Evolutionary conservation across 1,284 basidiomycete species (phyloP), one percentile per base, ranked within the genome.

Genomic region (Cystobasidium sp.): DNA sequence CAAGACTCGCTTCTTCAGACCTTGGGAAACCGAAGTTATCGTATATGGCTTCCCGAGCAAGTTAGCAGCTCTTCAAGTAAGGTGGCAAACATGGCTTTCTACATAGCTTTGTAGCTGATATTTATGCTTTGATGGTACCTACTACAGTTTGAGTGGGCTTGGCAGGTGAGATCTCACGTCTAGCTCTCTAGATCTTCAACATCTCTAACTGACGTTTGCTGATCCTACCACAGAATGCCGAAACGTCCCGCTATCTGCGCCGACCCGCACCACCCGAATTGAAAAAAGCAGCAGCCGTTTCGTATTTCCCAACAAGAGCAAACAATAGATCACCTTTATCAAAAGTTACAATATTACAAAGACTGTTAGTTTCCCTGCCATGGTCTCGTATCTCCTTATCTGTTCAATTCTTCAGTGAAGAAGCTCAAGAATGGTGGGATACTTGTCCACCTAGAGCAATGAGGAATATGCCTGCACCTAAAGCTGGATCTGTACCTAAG

Each of bases 21-120:
- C 93, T 22, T 96, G 93, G 93, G 87, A 89, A 53, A 94, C 94
- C 91, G 90, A 92, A 75, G 88, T 93, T 87, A 89, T 94, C 67
- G 91, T 95, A 0, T 87, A 91, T 80, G 92, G 92, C 6, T 95
- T 96, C 80, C 91, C 92, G 0, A 93, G 91, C 73, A 90, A 90
- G 81, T 85, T 94, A 24, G 88, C 91, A 0, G 93, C 93, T 0
- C 84, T 94, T 3, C 76, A 82, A 61, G 78, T 79, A 56, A 64
- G 62, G 39, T 63, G 46, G 52, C 49, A 14, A 14, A 31, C 22
- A 9, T 20, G 46, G 20, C 8, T 18, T 24, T 18, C 47, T 39
- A 47, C 20, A 7, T 37, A 61, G 20, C 7, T 16, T 49, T n/a
- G 18, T 24, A 20, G n/a, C 12, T 5, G 6, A 46, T 58, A 37